These are phyloP conservation scores for Didymella pomorum DNA, from an alignment of 2,329 filamentous ascomycete species.

Conservation along the genomic window DNA sequence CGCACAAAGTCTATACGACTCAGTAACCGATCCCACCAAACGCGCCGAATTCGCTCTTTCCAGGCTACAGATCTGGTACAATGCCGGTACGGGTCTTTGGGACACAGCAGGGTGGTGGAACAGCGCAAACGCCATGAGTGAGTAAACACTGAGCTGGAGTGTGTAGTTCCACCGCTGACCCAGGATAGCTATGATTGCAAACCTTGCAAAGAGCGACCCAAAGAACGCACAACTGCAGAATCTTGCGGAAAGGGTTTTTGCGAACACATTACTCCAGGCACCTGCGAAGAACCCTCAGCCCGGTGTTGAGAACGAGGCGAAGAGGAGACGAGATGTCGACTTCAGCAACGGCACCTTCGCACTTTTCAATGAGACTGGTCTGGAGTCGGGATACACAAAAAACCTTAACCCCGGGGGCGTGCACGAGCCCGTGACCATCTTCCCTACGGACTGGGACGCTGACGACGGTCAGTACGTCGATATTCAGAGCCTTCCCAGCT, in stretches of 20 bases:
- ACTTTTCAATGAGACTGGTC: conserved; percentile 15
- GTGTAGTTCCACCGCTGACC: neutral
- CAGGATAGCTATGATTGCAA: conserved; percentile 59
- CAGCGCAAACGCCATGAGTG: conserved; percentile 68
- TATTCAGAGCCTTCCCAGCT: conserved; percentile 22
- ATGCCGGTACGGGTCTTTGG: conserved; percentile 68
- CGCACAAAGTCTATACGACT: conserved; percentile 29
- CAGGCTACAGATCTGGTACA: conserved; percentile 69
- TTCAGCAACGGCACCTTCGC: conserved; percentile 19
- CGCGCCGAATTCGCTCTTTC: conserved; percentile 48
- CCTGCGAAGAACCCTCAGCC: conserved; percentile 44
- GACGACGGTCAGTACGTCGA: conserved; percentile 18
- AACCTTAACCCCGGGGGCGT: conserved; percentile 23
- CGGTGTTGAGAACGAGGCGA: conserved; percentile 29
- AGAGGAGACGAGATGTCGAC: conserved; percentile 17
- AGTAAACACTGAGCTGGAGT: neutral
- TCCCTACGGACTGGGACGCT: conserved; percentile 33
- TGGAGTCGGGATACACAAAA: conserved; percentile 35
- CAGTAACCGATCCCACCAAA: conserved; percentile 28
- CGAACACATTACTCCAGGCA: conserved; percentile 53
- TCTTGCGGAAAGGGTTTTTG: conserved; percentile 53
- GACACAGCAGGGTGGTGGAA: conserved; percentile 77
- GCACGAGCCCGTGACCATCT: conserved; percentile 29
- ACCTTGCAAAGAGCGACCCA: conserved; percentile 54
- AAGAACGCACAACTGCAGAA: conserved; percentile 43